Percentiles rank a stretch among this genome's conserved stretches.
These are phyloP conservation scores for Cystobasidium tubakii DNA, from an alignment of 768 basidiomycete genomes.

Conservation along the genomic window DNA sequence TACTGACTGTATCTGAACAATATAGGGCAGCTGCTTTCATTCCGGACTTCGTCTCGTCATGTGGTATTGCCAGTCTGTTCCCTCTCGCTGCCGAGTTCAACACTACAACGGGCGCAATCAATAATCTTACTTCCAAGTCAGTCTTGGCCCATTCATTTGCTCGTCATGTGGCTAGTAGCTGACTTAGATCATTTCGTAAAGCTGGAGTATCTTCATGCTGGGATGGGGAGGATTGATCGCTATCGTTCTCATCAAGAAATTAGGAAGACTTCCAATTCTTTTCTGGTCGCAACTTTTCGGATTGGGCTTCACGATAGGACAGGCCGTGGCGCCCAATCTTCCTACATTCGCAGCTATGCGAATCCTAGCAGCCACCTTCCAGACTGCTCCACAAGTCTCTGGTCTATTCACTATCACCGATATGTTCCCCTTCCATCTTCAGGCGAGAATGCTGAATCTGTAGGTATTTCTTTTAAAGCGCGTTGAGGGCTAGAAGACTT, in stretches of 20 bases:
- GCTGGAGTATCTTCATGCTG: constrained; percentile 46
- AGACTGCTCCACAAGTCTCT: constrained; percentile 61
- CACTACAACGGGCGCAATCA: constrained; percentile 59
- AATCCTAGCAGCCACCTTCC: constrained; percentile 60
- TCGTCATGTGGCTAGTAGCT: too few relatives aligned
- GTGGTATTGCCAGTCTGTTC: constrained; percentile 63
- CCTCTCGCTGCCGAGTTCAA: constrained; percentile 57
- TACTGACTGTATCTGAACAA: too few relatives aligned
- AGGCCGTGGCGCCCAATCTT: constrained; percentile 59
- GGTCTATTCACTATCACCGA: constrained; percentile 58
- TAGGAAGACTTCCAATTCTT: constrained; percentile 62
- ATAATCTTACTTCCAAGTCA: constrained; percentile 60
- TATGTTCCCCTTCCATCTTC: constrained; percentile 64
- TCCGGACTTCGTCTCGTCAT: constrained; percentile 64
- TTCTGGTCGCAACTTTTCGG: constrained; percentile 64
- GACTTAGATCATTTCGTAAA: constrained; percentile 59
- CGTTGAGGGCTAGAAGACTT: neutral
- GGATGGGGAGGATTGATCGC: constrained; percentile 62
- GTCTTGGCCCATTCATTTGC: too few relatives aligned
- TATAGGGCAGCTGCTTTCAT: constrained; percentile 60
- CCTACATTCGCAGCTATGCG: constrained; percentile 59
- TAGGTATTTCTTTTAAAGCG: neutral
- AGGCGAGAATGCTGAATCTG: constrained; percentile 58
- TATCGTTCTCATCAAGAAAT: constrained; percentile 62
- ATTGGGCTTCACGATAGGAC: constrained; percentile 56